Percentiles rank a stretch among this genome's conserved stretches.
Conservation (phyloP, 345 rosid genomes). For the Erodium maritimum region DNA sequence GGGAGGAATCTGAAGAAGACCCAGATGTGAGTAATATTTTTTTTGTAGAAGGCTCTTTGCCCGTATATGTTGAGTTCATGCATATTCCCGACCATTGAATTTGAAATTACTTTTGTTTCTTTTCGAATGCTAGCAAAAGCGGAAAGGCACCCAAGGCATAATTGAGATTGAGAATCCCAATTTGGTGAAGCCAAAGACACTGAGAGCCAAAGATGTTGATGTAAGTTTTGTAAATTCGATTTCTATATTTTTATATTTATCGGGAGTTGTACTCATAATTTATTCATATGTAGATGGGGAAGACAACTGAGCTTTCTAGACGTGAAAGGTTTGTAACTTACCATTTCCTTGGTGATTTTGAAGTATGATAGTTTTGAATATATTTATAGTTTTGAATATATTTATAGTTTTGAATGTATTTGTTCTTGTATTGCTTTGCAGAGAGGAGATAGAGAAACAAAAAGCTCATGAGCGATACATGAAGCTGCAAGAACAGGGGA, state of each 20-base stretch:
- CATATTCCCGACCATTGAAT: background rate
- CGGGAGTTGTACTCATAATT: background rate
- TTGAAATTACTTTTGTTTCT: background rate
- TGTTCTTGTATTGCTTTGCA: conserved; percentile 14
- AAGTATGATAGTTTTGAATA: too few species aligned
- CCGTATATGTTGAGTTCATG: background rate
- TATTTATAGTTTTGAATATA: background rate
- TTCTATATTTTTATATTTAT: background rate
- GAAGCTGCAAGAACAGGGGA: conserved; percentile 98
- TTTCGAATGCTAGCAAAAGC: conserved; percentile 31
- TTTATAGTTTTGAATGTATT: background rate
- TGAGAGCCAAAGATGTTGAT: conserved; percentile 65
- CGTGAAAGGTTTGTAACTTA: conserved; percentile 69
- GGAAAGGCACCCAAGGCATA: conserved; percentile 67
- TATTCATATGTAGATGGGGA: conserved; percentile 35
- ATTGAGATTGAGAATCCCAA: conserved; percentile 87
- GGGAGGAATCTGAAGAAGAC: conserved; percentile 37
- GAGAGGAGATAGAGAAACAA: conserved; percentile 95
- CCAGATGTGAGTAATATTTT: conserved; percentile 15
- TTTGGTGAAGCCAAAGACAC: conserved; percentile 53
- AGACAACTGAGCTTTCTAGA: conserved; percentile 88
- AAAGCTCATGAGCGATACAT: conserved; percentile 92
- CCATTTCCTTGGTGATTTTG: background rate
- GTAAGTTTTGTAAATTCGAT: conserved; percentile 26
- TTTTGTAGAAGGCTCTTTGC: background rate